Evolutionary conservation across 1,284 basidiomycete genomes (phyloP), one percentile per base, ranked within the genome.

Genomic region (Heterobasidion irregulare): DNA sequence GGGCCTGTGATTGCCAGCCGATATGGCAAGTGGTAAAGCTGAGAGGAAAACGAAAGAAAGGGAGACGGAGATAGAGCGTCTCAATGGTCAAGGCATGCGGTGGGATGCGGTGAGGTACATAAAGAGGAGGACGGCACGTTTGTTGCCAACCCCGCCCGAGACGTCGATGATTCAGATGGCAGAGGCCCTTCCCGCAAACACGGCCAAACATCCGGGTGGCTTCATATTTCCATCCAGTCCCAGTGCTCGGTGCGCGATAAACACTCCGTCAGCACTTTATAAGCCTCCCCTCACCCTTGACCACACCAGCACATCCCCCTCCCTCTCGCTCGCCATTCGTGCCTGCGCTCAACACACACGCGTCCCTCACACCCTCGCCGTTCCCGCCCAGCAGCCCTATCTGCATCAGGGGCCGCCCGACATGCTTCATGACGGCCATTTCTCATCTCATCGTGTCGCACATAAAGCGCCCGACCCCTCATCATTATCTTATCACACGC

Each of bases 341-440:
- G 41, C 13, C n/a, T 13, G 16, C 38, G 34, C 51, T 33, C 50
- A 4, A 4, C 9, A 33, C 26, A 13, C 26, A 18, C 33, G 13
- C 16, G 2, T 48, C 33, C 2, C 47, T 18, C 4, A 5, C 18
- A 18, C 9, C 47, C 47, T 34, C 13, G 16, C 38, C 35, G 43
- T 26, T 6, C 1, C 50, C 16, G 3, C 34, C 26, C 36, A 13
- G 15, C 47, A 47, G 16, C 43, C 12, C 43, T 15, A 47, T 34
- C 6, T 32, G 38, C 16, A 19, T 53, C 47, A 54, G 53, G 36
- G 46, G 33, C 26, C 15, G 33, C 34, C 13, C 36, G 50, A 45
- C 19, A 63, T 64, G 63, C 36, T 54, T 49, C 54, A 60, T 53
- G 57, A 59, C 54, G 51, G 50, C 41, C 36, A 53, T 19, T 12